Evolutionary conservation across 192 early-diverging fungal genomes (phyloP).

Genomic region (Dissophora globulifera): DNA sequence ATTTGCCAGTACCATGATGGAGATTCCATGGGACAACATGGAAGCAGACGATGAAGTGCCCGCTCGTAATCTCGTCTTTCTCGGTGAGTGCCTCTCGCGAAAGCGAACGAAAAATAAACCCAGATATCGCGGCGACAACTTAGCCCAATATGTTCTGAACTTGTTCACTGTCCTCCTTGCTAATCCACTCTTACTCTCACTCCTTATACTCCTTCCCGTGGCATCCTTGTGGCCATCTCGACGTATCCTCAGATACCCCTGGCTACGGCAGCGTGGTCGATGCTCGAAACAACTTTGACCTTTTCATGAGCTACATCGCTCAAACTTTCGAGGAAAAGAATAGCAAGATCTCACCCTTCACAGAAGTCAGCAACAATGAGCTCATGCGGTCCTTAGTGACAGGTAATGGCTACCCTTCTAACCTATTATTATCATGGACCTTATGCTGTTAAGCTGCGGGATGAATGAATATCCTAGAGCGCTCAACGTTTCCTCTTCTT

Average conservation of each 20-base stretch:
- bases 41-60: slow-evolving; percentile 49
- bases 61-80: slow-evolving; percentile 48
- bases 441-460: no score
- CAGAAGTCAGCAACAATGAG: slow-evolving; percentile 49
- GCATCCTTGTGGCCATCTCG: no score
- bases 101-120: no score
- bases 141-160: not conserved
- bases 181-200: no score
- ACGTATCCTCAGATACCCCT: slow-evolving; percentile 53
- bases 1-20: slow-evolving; percentile 55
- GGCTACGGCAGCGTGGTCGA: slow-evolving; percentile 50
- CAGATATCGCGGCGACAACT: not conserved
- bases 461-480: no score
- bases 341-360: slow-evolving; percentile 46
- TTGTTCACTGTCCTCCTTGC: no score
- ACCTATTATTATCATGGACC: no score
- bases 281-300: slow-evolving; percentile 46
- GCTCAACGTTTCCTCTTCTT: slow-evolving; percentile 3
- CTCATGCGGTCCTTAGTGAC: slow-evolving; percentile 50
- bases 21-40: slow-evolving; percentile 55
- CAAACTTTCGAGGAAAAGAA: slow-evolving; percentile 50
- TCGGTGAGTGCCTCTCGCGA: no score
- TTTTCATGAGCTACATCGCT: slow-evolving; percentile 42
- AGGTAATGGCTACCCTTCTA: no score
- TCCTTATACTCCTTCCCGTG: no score